Percentiles rank a stretch among this genome's conserved stretches.
phyloP scores from a whole-genome alignment of 768 basidiomycete species.

The Flagelloscypha sp. region DNA sequence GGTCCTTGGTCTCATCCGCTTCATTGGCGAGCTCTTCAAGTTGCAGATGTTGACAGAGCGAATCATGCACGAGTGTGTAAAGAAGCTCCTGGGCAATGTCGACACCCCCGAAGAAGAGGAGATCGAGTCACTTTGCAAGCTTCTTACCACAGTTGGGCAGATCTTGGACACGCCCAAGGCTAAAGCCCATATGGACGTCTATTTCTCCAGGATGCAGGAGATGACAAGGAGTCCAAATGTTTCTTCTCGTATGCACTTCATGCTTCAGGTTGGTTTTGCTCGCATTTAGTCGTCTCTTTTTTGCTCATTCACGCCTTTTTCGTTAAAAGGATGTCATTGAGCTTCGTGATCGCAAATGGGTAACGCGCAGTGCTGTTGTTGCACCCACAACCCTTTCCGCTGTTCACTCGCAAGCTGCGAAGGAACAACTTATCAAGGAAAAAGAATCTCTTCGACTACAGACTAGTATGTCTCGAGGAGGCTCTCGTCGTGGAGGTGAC shows the following conservation, averaged over 20 bases:
- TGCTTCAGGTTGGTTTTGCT: conserved; percentile 72
- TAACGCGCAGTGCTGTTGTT: conserved; percentile 57
- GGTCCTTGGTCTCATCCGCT: conserved; percentile 95
- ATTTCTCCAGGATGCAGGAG: conserved; percentile 87
- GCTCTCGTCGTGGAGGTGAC: conserved; percentile 80
- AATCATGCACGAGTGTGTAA: conserved; percentile 98
- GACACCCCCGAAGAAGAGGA: conserved; percentile 97
- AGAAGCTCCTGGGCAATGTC: conserved; percentile 89
- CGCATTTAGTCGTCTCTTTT: conserved; percentile 1
- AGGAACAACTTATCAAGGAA: conserved; percentile 64
- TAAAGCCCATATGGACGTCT: conserved; percentile 81
- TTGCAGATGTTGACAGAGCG: conserved; percentile 97
- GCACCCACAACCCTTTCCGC: conserved; percentile 86
- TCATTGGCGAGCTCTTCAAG: conserved; percentile 98
- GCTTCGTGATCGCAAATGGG: conserved; percentile 78
- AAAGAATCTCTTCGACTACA: conserved; percentile 53
- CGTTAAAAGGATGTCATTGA: conserved; percentile 76
- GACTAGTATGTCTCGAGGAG: conserved; percentile 80
- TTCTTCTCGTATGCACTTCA: conserved; percentile 84
- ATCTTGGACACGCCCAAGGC: conserved; percentile 77
- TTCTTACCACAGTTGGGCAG: conserved; percentile 82
- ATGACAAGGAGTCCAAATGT: conserved; percentile 68
- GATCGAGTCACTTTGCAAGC: conserved; percentile 91
- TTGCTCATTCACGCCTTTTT: conserved; percentile 6
- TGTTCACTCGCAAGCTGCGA: conserved; percentile 76